Base-by-base conservation (phyloP, 306 rosid species). In the Ammopiptanthus mongolicus region DNA sequence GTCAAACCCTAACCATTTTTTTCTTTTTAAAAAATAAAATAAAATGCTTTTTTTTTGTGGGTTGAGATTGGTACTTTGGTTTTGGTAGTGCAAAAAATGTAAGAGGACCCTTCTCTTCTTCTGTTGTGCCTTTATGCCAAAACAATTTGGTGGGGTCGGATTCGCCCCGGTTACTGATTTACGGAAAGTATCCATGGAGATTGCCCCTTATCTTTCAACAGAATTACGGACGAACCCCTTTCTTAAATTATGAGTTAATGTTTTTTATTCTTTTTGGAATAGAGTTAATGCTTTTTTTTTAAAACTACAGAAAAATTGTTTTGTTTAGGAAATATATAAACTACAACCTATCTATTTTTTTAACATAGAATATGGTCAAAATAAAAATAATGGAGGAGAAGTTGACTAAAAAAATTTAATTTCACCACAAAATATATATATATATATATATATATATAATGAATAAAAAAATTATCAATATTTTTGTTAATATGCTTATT, bases 1-100 rank as follows among this genome's bases (percentile, higher is more conserved):
- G 87, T 78, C 90, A 85, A 91, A 83, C 94, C 97, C 92, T 87
- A 89, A 70, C 76, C 5, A 5, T 23, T 41, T 81, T 83, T 75
- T 69, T 61, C 67, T 21, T 22, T 6, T 48, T 28, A 22, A n/a
- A 22, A n/a, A 44, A 18, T 62, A 68, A 71, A 41, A 12, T 22
- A 2, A 5, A 0, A 58, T 33, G 8, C 41, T 56, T 33, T 12
- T 36, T 1, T 5, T 36, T 71, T 17, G 64, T n/a, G 33, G 5
- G 74, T 14, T 41, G n/a, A 37, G 33, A 52, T 39, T 65, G 65
- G 56, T 55, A 4, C 36, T 31, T 31, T 31, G 36, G 36, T 31
- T 12, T 12, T 44, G 50, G 15, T 11, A 44, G 50, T 41, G 47
- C 10, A 41, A 41, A 41, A 9, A 9, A 3, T 41, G 47, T 2